These are phyloP conservation scores for Aegilops speltoides DNA, from an alignment of 176 grass and related monocot species.

Conservation along the genomic window DNA sequence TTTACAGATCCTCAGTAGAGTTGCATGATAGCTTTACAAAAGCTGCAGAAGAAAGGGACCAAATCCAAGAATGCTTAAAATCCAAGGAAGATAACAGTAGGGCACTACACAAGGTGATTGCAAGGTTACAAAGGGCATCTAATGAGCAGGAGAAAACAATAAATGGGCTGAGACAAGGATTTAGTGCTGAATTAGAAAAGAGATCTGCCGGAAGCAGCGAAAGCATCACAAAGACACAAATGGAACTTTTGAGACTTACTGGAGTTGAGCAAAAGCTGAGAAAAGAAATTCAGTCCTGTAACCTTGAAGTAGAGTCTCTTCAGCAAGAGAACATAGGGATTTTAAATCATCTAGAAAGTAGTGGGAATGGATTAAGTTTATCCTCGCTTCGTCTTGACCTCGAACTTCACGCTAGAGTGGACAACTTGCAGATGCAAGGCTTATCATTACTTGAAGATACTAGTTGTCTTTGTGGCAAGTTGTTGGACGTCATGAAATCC, in stretches of 20 bases:
- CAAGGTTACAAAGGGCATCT: conserved; percentile 53
- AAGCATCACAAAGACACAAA: conserved; percentile 33
- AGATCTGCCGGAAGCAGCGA: conserved; percentile 38
- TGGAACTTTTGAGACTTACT: conserved; percentile 67
- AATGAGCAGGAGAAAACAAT: conserved; percentile 81
- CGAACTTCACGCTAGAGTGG: conserved; percentile 54
- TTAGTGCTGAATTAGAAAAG: conserved; percentile 40
- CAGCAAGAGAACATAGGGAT: conserved; percentile 55
- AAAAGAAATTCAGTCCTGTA: conserved; percentile 53
- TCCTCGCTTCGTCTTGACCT: conserved; percentile 51
- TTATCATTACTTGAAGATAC: conserved; percentile 54
- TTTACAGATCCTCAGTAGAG: conserved; percentile 33
- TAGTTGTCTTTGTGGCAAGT: conserved; percentile 41
- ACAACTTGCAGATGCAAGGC: conserved; percentile 49
- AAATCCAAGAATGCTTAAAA: conserved; percentile 41
- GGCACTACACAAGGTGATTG: conserved; percentile 50
- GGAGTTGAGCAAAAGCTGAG: conserved; percentile 69
- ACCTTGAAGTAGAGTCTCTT: conserved; percentile 52
- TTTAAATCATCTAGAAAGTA: conserved; percentile 40
- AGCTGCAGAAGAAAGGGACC: conserved; percentile 42
- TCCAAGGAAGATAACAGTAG: conserved; percentile 54
- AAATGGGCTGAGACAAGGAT: conserved; percentile 52
- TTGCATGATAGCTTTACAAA: conserved; percentile 31
- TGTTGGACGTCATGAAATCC: conserved; percentile 60
- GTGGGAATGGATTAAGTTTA: conserved; percentile 18